Percentiles rank a stretch among this genome's conserved stretches.
Conservation (phyloP, 306 rosid genomes). For the Lathyrus aphaca region DNA sequence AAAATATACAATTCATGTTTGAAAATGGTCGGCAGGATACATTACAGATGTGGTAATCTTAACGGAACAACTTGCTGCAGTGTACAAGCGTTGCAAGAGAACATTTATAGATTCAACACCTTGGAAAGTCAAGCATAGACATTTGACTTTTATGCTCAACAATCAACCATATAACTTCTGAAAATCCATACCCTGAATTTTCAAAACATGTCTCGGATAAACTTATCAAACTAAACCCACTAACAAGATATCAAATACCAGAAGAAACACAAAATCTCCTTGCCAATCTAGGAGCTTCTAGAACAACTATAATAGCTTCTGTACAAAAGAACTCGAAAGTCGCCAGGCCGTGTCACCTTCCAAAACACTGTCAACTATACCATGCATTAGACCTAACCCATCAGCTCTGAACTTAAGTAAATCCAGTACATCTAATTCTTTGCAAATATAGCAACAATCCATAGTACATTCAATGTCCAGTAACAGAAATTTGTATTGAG, state of each 20-base stretch:
- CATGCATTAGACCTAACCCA: conserved; percentile 24
- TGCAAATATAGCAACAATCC: neutral
- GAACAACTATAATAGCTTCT: neutral
- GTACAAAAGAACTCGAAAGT: conserved; percentile 4
- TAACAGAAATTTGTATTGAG: neutral
- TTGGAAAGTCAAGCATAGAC: conserved; percentile 4
- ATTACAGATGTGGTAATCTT: conserved; percentile 11
- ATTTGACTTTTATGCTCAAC: neutral
- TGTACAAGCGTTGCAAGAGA: neutral
- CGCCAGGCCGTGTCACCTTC: conserved; percentile 11
- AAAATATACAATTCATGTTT: conserved; percentile 20
- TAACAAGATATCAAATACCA: conserved; percentile 21
- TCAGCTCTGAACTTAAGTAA: conserved; percentile 4
- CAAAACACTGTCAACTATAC: conserved; percentile 18
- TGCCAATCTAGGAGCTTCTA: conserved; percentile 18
- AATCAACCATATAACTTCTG: conserved; percentile 15
- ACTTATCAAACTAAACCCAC: conserved; percentile 27
- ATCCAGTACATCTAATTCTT: conserved; percentile 15
- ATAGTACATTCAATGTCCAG: neutral
- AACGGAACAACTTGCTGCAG: conserved; percentile 18
- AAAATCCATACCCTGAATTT: conserved; percentile 14
- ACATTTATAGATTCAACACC: neutral
- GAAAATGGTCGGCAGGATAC: conserved; percentile 2
- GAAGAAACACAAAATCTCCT: conserved; percentile 11
- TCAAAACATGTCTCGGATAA: conserved; percentile 20